These are phyloP conservation scores for Dictyostelium intermedium DNA, from an alignment of 78 protist species.

Conservation along the genomic window DNA sequence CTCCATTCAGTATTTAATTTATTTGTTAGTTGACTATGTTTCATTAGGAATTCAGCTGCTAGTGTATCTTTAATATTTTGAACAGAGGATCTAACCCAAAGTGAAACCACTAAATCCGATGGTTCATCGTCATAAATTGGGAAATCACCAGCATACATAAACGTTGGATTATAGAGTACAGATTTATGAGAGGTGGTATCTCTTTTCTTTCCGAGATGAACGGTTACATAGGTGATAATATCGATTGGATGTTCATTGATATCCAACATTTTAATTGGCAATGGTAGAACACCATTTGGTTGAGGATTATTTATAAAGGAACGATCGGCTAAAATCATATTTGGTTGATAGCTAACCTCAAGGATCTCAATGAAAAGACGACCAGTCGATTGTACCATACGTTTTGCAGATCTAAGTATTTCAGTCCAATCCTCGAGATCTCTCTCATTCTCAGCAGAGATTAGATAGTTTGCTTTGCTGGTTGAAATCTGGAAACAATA, in stretches of 20 bases:
- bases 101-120: neutral
- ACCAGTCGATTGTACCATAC: conserved; percentile 24
- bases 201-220: conserved; percentile 46
- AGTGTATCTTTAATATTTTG: conserved; percentile 26
- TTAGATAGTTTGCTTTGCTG: neutral
- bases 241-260: conserved; percentile 19
- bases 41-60: conserved; percentile 32
- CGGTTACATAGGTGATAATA: conserved; percentile 36
- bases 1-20: conserved; percentile 26
- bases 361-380: conserved; percentile 38
- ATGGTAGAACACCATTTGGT: neutral
- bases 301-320: neutral
- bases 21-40: neutral
- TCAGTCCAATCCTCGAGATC: conserved; percentile 69
- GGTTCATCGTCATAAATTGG: conserved; percentile 28
- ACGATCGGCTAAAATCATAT: neutral
- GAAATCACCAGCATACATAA: conserved; percentile 52
- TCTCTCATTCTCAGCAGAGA: conserved; percentile 66
- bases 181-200: conserved; percentile 35
- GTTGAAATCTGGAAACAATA: conserved; percentile 44
- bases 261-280: neutral
- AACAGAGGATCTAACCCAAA: conserved; percentile 37
- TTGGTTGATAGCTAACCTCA: conserved; percentile 14
- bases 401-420: neutral
- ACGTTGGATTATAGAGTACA: conserved; percentile 21